phyloP scores from a whole-genome alignment of 1,284 basidiomycete species.

The Sporisorium scitamineum region DNA sequence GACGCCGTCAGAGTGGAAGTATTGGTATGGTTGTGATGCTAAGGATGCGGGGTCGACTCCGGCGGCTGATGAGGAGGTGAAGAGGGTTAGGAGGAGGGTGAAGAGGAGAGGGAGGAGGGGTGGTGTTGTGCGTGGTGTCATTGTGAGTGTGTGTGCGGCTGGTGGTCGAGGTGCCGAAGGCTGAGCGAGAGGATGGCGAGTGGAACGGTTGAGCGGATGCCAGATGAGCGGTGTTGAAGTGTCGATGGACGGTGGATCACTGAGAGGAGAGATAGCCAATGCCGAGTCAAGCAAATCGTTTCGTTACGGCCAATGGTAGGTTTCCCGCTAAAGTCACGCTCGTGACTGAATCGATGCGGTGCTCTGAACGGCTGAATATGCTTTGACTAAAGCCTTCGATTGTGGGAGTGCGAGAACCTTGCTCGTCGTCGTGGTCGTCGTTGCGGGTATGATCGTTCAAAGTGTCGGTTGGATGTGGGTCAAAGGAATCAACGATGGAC shows the following conservation, averaged over 20 bases:
- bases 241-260: no score
- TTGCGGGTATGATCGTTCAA: not conserved
- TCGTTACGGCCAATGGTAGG: no score
- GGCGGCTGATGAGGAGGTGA: not conserved
- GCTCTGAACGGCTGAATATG: no score
- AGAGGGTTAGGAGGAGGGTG: not conserved
- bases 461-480: not conserved
- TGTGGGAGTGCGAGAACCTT: no score
- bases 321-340: no score
- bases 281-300: no score
- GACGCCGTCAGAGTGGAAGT: constrained; percentile 33
- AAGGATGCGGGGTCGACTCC: constrained; percentile 12
- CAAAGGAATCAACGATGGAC: not conserved
- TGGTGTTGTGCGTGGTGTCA: not conserved
- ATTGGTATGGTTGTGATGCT: constrained; percentile 34
- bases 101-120: constrained; percentile 1
- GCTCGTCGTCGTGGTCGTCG: not conserved
- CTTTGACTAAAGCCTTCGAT: no score
- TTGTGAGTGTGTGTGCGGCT: not conserved
- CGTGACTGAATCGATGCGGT: no score
- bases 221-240: no score
- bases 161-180: not conserved
- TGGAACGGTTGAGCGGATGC: no score
- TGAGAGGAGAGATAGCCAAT: no score
- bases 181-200: not conserved